phyloP scores from a whole-genome alignment of 805 yeast genomes.

The Hanseniaspora lachancei region DNA sequence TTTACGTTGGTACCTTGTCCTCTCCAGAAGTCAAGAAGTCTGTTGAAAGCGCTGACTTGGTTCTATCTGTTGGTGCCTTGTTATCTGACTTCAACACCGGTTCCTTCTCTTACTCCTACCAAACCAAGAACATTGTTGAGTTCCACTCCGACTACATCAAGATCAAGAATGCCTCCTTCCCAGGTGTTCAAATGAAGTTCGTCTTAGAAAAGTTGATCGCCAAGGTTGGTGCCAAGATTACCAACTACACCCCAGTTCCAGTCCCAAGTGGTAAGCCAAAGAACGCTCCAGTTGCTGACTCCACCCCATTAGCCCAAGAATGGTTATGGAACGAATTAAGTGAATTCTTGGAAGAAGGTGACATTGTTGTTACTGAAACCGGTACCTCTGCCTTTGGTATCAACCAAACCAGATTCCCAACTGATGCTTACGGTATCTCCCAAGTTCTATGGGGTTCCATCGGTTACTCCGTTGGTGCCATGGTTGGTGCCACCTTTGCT shows the following conservation, averaged over 20 bases:
- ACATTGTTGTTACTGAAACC: slow-evolving; percentile 55
- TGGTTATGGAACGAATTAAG: slow-evolving; percentile 58
- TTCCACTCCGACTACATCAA: slow-evolving; percentile 67
- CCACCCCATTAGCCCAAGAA: slow-evolving; percentile 44
- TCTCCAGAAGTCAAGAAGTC: slow-evolving; percentile 56
- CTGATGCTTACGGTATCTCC: slow-evolving; percentile 49
- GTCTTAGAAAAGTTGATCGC: slow-evolving; percentile 34
- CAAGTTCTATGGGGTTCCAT: slow-evolving; percentile 70
- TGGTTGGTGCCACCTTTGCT: slow-evolving; percentile 56
- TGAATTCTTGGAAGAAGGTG: slow-evolving; percentile 52
- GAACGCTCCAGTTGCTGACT: slow-evolving; percentile 32
- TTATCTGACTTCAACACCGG: slow-evolving; percentile 86
- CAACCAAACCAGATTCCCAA: slow-evolving; percentile 52
- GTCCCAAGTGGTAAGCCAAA: slow-evolving; percentile 39
- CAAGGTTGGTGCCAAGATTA: slow-evolving; percentile 29
- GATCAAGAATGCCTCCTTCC: slow-evolving; percentile 56
- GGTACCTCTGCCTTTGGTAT: slow-evolving; percentile 69
- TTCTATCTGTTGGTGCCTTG: slow-evolving; percentile 68
- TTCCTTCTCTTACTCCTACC: slow-evolving; percentile 63
- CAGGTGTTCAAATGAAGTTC: slow-evolving; percentile 58
- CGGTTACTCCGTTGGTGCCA: slow-evolving; percentile 57
- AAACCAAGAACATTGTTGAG: slow-evolving; percentile 62
- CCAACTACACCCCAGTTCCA: slow-evolving; percentile 38
- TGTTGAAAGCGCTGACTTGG: slow-evolving; percentile 62
- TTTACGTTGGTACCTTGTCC: slow-evolving; percentile 72